Evolutionary conservation across 495 filamentous ascomycete genomes (phyloP).

Genomic region (Penicillium macrosclerotiorum): DNA sequence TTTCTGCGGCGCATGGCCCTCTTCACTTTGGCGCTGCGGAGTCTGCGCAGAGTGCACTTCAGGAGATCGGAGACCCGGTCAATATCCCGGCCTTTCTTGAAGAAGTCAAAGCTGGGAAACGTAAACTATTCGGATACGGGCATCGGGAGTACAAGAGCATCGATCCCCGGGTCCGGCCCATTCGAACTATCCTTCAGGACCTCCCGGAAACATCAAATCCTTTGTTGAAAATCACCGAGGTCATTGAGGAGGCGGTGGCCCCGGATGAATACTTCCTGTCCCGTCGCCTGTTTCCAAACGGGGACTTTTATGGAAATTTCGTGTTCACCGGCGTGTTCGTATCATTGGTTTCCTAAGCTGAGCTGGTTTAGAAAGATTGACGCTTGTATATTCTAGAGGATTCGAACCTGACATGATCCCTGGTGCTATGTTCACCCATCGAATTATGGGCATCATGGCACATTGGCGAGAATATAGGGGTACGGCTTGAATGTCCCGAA

Average conservation of each 20-base stretch:
- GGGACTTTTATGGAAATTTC: constrained; percentile 57
- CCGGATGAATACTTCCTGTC: constrained; percentile 52
- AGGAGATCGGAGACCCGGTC: constrained; percentile 42
- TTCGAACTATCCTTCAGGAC: constrained; percentile 45
- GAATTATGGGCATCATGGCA: constrained; percentile 40
- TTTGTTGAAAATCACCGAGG: constrained; percentile 48
- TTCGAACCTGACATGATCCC: constrained; percentile 38
- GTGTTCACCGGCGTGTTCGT: constrained; percentile 53
- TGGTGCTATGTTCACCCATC: constrained; percentile 32
- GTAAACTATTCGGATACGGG: constrained; percentile 58
- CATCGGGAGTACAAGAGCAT: constrained; percentile 56
- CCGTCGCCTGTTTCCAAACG: constrained; percentile 52
- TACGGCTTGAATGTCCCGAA: constrained; percentile 6
- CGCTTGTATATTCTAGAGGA: constrained; percentile 18
- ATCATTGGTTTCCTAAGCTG: background rate
- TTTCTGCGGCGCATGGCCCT: constrained; percentile 52
- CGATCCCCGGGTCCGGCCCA: constrained; percentile 50
- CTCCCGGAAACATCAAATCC: constrained; percentile 37
- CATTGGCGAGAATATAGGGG: constrained; percentile 45
- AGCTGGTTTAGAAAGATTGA: too few species aligned
- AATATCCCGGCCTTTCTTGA: constrained; percentile 49
- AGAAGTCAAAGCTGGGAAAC: constrained; percentile 48
- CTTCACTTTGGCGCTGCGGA: constrained; percentile 61
- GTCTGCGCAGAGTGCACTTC: constrained; percentile 48
- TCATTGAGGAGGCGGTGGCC: constrained; percentile 47